Base-by-base conservation (phyloP, 805 yeast genomes). In the Wickerhamomyces ciferrii region DNA sequence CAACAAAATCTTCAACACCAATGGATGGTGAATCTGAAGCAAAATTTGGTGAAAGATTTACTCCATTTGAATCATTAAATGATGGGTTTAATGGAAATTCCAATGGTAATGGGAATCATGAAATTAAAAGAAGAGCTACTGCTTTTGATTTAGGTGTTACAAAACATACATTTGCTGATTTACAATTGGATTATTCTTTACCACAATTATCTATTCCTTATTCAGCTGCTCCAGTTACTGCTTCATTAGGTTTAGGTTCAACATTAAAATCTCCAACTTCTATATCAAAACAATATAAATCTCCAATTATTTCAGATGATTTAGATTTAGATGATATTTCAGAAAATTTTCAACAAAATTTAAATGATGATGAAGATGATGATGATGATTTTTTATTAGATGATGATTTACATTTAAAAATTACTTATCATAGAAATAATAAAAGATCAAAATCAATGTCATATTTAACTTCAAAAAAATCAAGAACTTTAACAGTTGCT, bases 211-310 rank as follows among this genome's bases (percentile, higher is more conserved):
- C 60, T 14, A 83, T 85, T 49, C 92, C 92, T 6, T 85, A 85
- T 55, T 71, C 81, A 37, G 75, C 84, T 23, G 89, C 92, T 5
- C 92, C 92, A 0, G 92, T 85, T 2, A 81, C 91, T 15, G 89
- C 89, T 14, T 77, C 85, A 3, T 62, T 80, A 45, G 74, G 74
- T 32, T 41, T 48, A 21, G 53, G 56, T 14, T 45, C 56, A 10
- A 48, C 58, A 31, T 37, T 56, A 40, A 55, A 47, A 42, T 25
- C 42, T 10, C 23, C 40, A 4, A 37, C 46, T 17, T 27, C 47
- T 0, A 34, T 32, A 3, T 41, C 45, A 17, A 41, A 31, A 13
- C 19, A 11, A 8, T 37, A 37, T 20, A 44, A 46, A 20, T 45
- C 53, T 1, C 49, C 53, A 38, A 56, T 56, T 6, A 53, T 60